Evolutionary conservation across 1,284 basidiomycete genomes (phyloP).

Genomic region (Ganoderma multipileum): DNA sequence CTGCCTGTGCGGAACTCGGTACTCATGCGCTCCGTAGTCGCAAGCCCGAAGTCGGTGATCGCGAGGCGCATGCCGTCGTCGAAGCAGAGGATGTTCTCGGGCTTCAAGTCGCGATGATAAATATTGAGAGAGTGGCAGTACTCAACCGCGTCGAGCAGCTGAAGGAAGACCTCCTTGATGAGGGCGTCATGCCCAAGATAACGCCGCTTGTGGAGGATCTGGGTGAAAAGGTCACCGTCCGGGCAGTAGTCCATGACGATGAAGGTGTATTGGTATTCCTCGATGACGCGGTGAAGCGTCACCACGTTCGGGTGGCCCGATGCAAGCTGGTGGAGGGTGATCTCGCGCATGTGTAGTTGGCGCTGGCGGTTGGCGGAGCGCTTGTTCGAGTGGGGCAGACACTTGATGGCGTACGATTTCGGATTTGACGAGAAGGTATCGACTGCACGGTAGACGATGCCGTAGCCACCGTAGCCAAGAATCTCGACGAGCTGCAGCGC

Average conservation of each 20-base stretch:
- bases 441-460: constrained; percentile 92
- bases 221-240: constrained; percentile 92
- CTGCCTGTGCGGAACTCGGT: constrained; percentile 96
- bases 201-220: constrained; percentile 78
- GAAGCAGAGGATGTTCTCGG: constrained; percentile 95
- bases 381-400: constrained; percentile 68
- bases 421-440: constrained; percentile 61
- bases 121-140: constrained; percentile 90
- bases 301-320: constrained; percentile 89
- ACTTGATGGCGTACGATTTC: constrained; percentile 91
- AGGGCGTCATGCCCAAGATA: constrained; percentile 82
- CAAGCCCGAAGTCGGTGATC: constrained; percentile 97
- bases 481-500: constrained; percentile 88
- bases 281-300: constrained; percentile 88
- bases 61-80: constrained; percentile 83
- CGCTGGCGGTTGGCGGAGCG: constrained; percentile 68
- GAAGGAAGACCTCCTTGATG: constrained; percentile 89
- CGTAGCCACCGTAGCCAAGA: constrained; percentile 94
- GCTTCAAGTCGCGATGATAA: constrained; percentile 97
- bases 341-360: constrained; percentile 78
- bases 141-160: constrained; percentile 93
- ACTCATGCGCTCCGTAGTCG: constrained; percentile 88
- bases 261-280: constrained; percentile 72
- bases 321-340: constrained; percentile 89
- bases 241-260: constrained; percentile 77